Conservation (phyloP, 2,329 filamentous ascomycete genomes). For the Bipolaris zeicola region DNA sequence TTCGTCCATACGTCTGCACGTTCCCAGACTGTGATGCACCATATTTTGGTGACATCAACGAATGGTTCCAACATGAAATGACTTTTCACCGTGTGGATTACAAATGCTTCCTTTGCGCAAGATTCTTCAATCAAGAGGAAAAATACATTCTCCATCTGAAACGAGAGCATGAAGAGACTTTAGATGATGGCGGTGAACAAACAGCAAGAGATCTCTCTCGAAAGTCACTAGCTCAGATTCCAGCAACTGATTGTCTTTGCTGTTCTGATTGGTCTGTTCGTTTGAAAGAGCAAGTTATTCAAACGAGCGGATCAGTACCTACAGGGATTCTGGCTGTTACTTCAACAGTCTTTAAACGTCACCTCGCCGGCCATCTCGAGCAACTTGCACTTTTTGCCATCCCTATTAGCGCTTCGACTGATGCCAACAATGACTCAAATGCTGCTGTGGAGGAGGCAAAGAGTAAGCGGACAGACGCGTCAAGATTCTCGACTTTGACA, state of each 20-base stretch:
- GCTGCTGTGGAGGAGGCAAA: not conserved
- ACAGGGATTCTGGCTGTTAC: not conserved
- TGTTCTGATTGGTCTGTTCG: not conserved
- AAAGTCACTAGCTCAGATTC: not conserved
- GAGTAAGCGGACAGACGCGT: not conserved
- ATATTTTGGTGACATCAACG: not conserved
- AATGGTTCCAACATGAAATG: not conserved
- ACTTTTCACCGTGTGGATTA: not conserved
- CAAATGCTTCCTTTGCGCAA: not conserved
- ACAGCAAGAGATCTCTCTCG: not conserved
- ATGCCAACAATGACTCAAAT: not conserved
- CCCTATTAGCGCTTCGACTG: not conserved
- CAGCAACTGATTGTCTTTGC: not conserved
- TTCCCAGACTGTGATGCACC: not conserved
- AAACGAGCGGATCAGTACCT: not conserved
- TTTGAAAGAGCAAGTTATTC: not conserved
- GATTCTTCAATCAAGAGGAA: not conserved
- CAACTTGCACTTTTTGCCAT: not conserved
- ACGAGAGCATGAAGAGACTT: not conserved
- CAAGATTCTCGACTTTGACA: not conserved
- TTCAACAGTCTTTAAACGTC: not conserved
- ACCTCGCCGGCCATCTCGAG: not conserved
- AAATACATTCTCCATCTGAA: not conserved
- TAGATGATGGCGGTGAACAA: not conserved
- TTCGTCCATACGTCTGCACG: slow-evolving; percentile 1